These are phyloP conservation scores for Geosmithia flava DNA, from an alignment of 2,329 filamentous ascomycete genomes.

Conservation along the genomic window DNA sequence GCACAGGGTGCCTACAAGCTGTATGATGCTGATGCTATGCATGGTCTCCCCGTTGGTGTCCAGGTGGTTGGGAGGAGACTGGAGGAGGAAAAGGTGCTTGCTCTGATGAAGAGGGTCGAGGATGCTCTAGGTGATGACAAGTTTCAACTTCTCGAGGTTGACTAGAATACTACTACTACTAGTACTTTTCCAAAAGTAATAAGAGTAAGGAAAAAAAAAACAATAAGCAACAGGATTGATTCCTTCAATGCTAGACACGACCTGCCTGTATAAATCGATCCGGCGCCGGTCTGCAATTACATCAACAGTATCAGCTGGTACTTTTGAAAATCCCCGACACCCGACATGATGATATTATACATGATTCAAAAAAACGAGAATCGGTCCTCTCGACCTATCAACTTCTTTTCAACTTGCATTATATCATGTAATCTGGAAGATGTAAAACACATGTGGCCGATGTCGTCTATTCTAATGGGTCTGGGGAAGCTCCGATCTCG, in stretches of 20 bases:
- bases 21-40: conserved; percentile 75
- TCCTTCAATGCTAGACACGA: no score
- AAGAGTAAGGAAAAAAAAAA: not conserved
- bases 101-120: conserved; percentile 69
- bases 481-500: not conserved
- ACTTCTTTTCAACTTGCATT: no score
- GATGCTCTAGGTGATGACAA: conserved; percentile 51
- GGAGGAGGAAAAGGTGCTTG: conserved; percentile 80
- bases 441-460: not conserved
- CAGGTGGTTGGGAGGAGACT: conserved; percentile 71
- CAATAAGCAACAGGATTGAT: not conserved
- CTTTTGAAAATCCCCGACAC: no score
- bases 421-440: no score
- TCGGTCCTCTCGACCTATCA: no score
- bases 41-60: conserved; percentile 74
- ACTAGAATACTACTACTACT: conserved; percentile 14
- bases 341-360: no score
- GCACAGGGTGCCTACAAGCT: conserved; percentile 74
- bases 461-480: not conserved
- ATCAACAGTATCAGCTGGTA: no score
- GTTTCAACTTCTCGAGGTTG: conserved; percentile 37
- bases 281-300: no score
- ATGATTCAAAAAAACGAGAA: no score
- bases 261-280: no score
- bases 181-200: not conserved